Evolutionary conservation across 768 basidiomycete genomes (phyloP), one percentile per base, ranked within the genome.

Genomic region (Pisolithus microcarpus): DNA sequence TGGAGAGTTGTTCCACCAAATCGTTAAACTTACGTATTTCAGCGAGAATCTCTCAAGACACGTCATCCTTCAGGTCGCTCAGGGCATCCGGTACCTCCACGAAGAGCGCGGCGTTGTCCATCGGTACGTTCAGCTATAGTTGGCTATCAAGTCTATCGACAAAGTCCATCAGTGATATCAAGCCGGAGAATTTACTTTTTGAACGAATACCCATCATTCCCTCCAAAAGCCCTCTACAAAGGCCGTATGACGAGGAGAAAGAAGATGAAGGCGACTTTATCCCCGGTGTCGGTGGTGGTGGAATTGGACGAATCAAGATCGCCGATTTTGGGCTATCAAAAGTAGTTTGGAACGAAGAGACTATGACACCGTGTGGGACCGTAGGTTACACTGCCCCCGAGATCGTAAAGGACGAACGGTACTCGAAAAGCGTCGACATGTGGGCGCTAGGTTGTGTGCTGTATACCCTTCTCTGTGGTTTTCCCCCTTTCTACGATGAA

Each of bases 391-490:
- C 96, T 2, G 96, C 96, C 6, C 96, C 96, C 5, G 96, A 99
- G 71, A 99, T 99, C 54, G 96, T 99, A 60, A 98, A 97, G 71
- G 96, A 98, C 64, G 95, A 99, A 71, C 79, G 92, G 26, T 95
- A 95, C 65, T 87, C 83, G 66, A 94, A 93, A 70, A 91, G 88
- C 61, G 95, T 98, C 49, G 96, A 99, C 65, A 97, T 98, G 96
- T 99, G 96, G 96, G 96, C 96, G 2, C 72, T 99, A 36, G 96
- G 96, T 38, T 99, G 96, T 67, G 96, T 99, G n/a, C 77, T 99
- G 1, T 99, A 99, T 71, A 99, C 96, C 2, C 76, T 98, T 2
- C 82, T 99, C 18, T 98, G 96, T 61, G 96, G 96, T 48, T 96
- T 97, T 69, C 89, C 88, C 43, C 96, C 96, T 1, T 99, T 99